Percentiles rank a stretch among this genome's conserved stretches.
These are phyloP conservation scores for Marasmius sp. DNA, from an alignment of 1,284 basidiomycete genomes.

Conservation along the genomic window DNA sequence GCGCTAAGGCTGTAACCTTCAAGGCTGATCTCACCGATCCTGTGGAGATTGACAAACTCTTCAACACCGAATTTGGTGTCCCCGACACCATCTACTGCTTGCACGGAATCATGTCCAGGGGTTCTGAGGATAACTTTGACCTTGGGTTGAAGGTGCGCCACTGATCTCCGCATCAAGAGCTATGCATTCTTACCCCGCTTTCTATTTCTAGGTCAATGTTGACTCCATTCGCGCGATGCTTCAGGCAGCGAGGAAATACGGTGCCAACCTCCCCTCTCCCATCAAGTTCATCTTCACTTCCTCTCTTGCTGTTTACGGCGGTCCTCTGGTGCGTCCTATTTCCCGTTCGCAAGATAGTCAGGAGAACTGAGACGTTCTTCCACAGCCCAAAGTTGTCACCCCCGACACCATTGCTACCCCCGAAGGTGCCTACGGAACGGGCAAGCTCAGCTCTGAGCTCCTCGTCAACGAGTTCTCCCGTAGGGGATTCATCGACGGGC, in stretches of 20 bases:
- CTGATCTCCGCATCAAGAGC: not conserved
- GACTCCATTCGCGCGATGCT: constrained; percentile 57
- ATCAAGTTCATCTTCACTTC: constrained; percentile 64
- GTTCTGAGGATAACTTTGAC: constrained; percentile 64
- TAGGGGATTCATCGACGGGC: constrained; percentile 61
- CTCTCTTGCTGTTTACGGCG: constrained; percentile 64
- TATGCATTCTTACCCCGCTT: not conserved
- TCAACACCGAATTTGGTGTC: constrained; percentile 39
- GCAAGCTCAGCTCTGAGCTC: constrained; percentile 59
- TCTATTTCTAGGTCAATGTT: constrained; percentile 50
- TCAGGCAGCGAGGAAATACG: constrained; percentile 43
- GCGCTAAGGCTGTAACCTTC: constrained; percentile 38
- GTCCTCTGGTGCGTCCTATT: constrained; percentile 42
- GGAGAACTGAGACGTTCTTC: not conserved
- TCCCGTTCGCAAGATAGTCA: not conserved
- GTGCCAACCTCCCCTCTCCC: constrained; percentile 25
- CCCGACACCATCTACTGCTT: constrained; percentile 56
- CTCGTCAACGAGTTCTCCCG: constrained; percentile 65
- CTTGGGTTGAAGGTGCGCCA: constrained; percentile 46
- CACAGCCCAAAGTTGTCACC: constrained; percentile 45
- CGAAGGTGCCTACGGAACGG: constrained; percentile 58
- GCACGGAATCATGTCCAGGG: constrained; percentile 71
- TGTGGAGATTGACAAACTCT: constrained; percentile 10
- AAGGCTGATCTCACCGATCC: constrained; percentile 45
- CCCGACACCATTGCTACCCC: constrained; percentile 56